Evolutionary conservation across 2,329 filamentous ascomycete genomes (phyloP).

Genomic region (Colletotrichum agaves): DNA sequence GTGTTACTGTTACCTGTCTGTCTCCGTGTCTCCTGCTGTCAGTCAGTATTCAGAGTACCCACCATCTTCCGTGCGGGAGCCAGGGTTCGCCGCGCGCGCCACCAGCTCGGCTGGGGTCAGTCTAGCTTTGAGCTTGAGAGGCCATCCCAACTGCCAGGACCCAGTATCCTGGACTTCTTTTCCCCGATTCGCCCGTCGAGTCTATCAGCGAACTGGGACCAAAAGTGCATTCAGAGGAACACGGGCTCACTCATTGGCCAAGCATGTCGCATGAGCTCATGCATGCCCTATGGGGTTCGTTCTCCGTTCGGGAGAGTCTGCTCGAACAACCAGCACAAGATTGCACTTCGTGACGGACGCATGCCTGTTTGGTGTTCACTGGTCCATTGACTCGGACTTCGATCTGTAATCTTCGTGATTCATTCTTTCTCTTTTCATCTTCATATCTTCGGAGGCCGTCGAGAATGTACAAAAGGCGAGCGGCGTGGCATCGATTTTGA

Average conservation of each 20-base stretch:
- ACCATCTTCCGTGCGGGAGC: constrained; percentile 9
- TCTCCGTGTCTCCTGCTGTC: constrained; percentile 3
- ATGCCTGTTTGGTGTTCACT: constrained; percentile 1
- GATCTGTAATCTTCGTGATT: constrained; percentile 6
- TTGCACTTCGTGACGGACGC: constrained; percentile 26
- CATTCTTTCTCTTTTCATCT: neutral
- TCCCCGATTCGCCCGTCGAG: constrained; percentile 33
- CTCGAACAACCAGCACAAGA: neutral
- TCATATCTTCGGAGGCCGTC: constrained; percentile 23
- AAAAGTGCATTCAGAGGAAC: constrained; percentile 9
- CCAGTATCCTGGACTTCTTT: constrained; percentile 6
- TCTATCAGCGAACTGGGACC: constrained; percentile 19
- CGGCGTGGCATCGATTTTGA: constrained; percentile 7
- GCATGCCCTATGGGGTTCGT: constrained; percentile 35
- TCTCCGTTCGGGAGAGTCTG: neutral
- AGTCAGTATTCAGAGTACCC: neutral
- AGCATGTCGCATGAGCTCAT: constrained; percentile 24
- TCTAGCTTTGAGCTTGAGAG: constrained; percentile 35
- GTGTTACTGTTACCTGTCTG: neutral
- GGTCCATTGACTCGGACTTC: constrained; percentile 13
- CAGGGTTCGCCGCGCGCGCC: constrained; percentile 10
- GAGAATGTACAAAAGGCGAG: constrained; percentile 35
- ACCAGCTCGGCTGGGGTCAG: constrained; percentile 31
- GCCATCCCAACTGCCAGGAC: constrained; percentile 29
- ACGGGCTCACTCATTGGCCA: constrained; percentile 15